phyloP scores from a whole-genome alignment of 2,329 filamentous ascomycete genomes.

The Bipolaris victoriae region DNA sequence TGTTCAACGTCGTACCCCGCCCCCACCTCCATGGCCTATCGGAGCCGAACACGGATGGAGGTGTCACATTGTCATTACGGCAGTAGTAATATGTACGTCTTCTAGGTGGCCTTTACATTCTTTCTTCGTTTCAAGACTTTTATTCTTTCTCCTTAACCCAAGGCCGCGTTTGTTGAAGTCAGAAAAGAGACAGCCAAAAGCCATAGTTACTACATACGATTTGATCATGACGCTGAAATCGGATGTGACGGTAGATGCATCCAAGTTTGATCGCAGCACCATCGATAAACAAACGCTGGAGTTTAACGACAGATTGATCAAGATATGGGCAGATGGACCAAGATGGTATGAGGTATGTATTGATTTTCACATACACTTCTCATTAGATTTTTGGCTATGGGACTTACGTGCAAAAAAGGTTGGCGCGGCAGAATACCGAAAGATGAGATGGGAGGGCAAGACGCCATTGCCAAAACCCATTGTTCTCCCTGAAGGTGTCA shows the following conservation, averaged over 20 bases:
- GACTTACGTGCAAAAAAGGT: conserved; percentile 44
- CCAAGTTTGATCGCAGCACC: conserved; percentile 53
- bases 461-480: conserved; percentile 57
- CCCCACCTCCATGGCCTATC: conserved; percentile 9
- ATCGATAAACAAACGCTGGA: conserved; percentile 51
- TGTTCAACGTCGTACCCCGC: conserved; percentile 8
- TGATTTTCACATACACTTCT: too few relatives aligned
- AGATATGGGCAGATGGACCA: conserved; percentile 52
- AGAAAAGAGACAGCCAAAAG: background rate
- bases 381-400: background rate
- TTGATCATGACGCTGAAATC: conserved; percentile 39
- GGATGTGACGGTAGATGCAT: conserved; percentile 51
- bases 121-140: background rate
- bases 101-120: background rate
- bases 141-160: background rate
- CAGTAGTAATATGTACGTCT: too few relatives aligned
- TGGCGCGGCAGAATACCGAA: conserved; percentile 60
- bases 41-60: conserved; percentile 1
- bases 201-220: background rate
- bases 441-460: conserved; percentile 61
- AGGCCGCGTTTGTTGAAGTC: background rate
- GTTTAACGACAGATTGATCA: conserved; percentile 54
- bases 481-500: conserved; percentile 55
- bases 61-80: background rate
- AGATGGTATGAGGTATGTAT: conserved; percentile 59